Base-by-base conservation (phyloP, 163 green algal species). In the Chlamydomonas reinhardtii region DNA sequence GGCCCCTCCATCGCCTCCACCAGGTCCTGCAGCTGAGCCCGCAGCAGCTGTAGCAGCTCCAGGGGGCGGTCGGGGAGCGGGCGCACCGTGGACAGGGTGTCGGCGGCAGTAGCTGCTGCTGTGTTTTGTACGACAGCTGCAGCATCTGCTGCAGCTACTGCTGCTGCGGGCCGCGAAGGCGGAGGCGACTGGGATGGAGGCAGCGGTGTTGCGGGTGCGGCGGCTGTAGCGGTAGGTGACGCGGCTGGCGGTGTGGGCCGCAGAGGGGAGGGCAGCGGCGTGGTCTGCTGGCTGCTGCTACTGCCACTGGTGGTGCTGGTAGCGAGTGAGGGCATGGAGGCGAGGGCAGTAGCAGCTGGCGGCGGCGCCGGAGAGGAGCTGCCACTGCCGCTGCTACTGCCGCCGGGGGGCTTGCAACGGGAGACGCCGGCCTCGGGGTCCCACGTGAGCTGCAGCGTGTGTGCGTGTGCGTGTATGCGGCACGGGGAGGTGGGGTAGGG, bases 21-120 rank as follows among this genome's bases (percentile, higher is more conserved):
- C 88, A 94, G 93, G 68, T 94, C 77, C 64, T 89, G 59, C 90
- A 98, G 88, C 87, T 94, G 76, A 32, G 93, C 90, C 32, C 96
- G 91, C 72, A 98, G 74, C 31, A 91, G 89, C 87, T 95, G 92
- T 61, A 97, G 92, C 29, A 95, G 92, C 22, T 90, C 88, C 64
- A 94, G 89, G 70, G 97, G 88, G 65, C 89, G 71, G 22, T 91
- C 88, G 37, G 98, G 92, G 64, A 96, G 91, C n/a, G 64, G 62
- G n/a, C 64, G 27, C 29, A 71, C 29, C 29, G 20, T 27, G 24
- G 62, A 20, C 62, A 4, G 24, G 62, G 25, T 25, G 35, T 24
- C 27, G 62, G 25, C 62, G 27, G 19, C 62, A 34, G 27, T 2
- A 4, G 19, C 56, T n/a, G n/a, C n/a, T n/a, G n/a, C n/a, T n/a